phyloP scores from a whole-genome alignment of 2,329 filamentous ascomycete species.

The Ophiostoma quercus region DNA sequence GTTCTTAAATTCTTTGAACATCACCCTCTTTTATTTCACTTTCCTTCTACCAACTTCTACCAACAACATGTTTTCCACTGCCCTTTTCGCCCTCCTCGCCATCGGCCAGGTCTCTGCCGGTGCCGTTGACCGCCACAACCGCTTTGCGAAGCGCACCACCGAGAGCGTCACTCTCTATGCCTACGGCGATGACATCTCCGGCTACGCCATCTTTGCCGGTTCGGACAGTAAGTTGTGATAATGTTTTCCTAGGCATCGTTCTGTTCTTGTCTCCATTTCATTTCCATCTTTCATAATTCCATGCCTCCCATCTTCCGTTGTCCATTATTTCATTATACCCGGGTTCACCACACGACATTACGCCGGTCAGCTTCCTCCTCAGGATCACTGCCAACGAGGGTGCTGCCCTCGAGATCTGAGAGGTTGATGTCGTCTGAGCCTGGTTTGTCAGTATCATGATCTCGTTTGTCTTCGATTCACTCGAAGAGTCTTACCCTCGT shows the following conservation, averaged over 20 bases:
- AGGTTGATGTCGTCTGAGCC: not conserved
- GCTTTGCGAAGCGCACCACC: constrained; percentile 16
- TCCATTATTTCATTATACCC: too few species aligned
- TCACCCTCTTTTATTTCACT: not conserved
- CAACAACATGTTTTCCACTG: not conserved
- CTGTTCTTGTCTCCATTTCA: not conserved
- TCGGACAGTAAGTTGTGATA: not conserved
- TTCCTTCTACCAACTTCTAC: not conserved
- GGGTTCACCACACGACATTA: too few species aligned
- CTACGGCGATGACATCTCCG: constrained; percentile 17
- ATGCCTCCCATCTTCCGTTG: too few species aligned
- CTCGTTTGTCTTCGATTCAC: too few species aligned
- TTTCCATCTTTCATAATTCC: not conserved
- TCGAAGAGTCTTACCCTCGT: too few species aligned
- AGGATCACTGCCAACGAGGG: too few species aligned
- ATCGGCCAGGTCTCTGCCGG: not conserved
- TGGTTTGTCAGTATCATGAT: too few species aligned
- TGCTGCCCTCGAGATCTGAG: not conserved
- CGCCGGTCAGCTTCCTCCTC: too few species aligned
- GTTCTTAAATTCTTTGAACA: not conserved
- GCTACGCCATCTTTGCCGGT: constrained; percentile 10
- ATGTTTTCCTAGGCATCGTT: not conserved
- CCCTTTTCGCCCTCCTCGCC: constrained; percentile 9
- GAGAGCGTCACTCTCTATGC: constrained; percentile 15
- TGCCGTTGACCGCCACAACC: not conserved